Conservation (phyloP, 2,329 filamentous ascomycete species). For the Fusarium sp. region DNA sequence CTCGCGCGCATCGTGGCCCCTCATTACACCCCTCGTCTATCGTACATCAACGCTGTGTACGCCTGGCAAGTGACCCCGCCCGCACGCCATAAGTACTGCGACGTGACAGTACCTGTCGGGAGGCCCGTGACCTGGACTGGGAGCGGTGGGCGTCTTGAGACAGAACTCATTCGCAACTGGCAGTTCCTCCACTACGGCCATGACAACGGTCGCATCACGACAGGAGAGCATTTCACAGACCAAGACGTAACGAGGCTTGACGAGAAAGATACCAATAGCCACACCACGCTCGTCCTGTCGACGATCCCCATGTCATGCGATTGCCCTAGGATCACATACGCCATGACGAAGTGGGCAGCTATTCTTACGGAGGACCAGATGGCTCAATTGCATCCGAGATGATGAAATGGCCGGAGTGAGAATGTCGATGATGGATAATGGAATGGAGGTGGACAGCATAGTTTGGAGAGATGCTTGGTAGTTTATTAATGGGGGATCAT, state of each 20-base stretch:
- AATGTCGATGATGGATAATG: background rate
- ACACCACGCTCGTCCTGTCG: background rate
- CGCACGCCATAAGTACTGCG: background rate
- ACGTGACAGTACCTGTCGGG: background rate
- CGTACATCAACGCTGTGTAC: too few relatives aligned
- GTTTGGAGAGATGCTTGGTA: background rate
- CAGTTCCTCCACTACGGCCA: background rate
- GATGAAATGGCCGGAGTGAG: fast-evolving
- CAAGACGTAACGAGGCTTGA: background rate
- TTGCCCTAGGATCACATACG: background rate
- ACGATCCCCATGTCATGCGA: background rate
- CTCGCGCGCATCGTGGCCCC: background rate
- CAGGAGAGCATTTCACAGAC: background rate
- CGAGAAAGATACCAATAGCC: background rate
- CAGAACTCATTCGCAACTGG: background rate
- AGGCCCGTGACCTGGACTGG: background rate
- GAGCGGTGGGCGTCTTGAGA: background rate
- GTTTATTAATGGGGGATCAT: fast-evolving
- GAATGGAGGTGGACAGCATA: background rate
- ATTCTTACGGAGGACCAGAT: background rate
- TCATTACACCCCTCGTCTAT: background rate
- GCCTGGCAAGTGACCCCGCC: fast-evolving
- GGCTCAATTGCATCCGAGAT: background rate
- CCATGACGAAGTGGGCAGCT: background rate
- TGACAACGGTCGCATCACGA: fast-evolving